These are phyloP conservation scores for Drechslerella dactyloides DNA, from an alignment of 2,329 filamentous ascomycete species.

Conservation along the genomic window DNA sequence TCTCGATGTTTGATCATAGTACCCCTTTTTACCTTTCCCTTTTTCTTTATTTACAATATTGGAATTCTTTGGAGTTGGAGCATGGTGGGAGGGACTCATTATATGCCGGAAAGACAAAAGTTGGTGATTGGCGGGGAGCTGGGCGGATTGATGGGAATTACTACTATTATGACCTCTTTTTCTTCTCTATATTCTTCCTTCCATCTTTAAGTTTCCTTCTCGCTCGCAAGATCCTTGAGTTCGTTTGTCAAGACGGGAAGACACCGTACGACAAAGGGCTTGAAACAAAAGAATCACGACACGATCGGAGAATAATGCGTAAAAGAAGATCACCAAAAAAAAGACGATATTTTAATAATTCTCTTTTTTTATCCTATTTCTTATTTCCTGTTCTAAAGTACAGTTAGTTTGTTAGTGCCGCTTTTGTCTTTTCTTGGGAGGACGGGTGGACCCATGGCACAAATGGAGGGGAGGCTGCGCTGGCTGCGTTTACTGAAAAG, in stretches of 20 bases:
- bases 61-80: constrained; percentile 49
- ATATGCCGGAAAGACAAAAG: constrained; percentile 51
- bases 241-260: neutral
- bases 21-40: constrained; percentile 7
- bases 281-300: constrained; percentile 6
- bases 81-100: constrained; percentile 51
- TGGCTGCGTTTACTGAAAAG: too few relatives aligned
- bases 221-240: neutral
- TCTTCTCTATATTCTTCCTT: constrained; percentile 9
- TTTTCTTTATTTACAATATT: constrained; percentile 19
- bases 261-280: neutral
- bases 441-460: too few relatives aligned
- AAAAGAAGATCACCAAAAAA: neutral
- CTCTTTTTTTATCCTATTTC: neutral
- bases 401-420: too few relatives aligned
- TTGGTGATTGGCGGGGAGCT: constrained; percentile 42
- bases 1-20: neutral
- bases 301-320: constrained; percentile 5
- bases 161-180: constrained; percentile 3
- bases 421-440: too few relatives aligned
- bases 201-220: constrained; percentile 3
- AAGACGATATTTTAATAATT: neutral
- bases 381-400: neutral
- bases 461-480: too few relatives aligned
- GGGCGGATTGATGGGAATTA: constrained; percentile 11